Evolutionary conservation across 2,329 filamentous ascomycete genomes (phyloP).

Genomic region (Cordyceps cateniannulata): DNA sequence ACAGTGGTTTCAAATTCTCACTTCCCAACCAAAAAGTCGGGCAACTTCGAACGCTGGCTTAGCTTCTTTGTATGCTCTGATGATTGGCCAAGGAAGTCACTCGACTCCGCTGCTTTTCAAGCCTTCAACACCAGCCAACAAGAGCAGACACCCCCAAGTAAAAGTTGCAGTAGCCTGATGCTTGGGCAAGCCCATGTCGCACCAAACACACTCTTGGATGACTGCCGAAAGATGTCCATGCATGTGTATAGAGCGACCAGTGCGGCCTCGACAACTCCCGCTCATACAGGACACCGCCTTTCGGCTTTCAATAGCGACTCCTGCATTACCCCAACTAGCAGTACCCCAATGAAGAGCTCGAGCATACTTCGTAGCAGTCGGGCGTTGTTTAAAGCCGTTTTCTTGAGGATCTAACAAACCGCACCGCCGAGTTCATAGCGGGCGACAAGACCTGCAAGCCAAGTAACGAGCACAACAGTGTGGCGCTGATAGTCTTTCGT

Average conservation of each 20-base stretch:
- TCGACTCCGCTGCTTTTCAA: not conserved
- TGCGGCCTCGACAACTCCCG: not conserved
- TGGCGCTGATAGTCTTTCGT: not conserved
- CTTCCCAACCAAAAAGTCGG: not conserved
- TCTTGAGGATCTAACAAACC: not conserved
- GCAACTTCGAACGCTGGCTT: not conserved
- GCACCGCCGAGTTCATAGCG: not conserved
- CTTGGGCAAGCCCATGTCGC: not conserved
- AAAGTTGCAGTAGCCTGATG: not conserved
- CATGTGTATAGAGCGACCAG: not conserved
- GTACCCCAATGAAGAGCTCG: not conserved
- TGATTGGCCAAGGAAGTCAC: not conserved
- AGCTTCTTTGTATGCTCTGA: not conserved
- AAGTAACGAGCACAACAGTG: not conserved
- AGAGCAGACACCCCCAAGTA: too few species aligned
- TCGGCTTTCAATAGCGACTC: not conserved
- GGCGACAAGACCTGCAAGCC: not conserved
- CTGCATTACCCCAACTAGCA: not conserved
- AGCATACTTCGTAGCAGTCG: too few species aligned
- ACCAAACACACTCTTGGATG: not conserved
- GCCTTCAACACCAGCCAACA: not conserved
- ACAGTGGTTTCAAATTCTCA: not conserved
- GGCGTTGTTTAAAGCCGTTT: not conserved
- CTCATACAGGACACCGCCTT: not conserved
- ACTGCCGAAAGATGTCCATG: not conserved